Evolutionary conservation across 2,329 filamentous ascomycete species (phyloP).

Genomic region (Daldinia sp.): DNA sequence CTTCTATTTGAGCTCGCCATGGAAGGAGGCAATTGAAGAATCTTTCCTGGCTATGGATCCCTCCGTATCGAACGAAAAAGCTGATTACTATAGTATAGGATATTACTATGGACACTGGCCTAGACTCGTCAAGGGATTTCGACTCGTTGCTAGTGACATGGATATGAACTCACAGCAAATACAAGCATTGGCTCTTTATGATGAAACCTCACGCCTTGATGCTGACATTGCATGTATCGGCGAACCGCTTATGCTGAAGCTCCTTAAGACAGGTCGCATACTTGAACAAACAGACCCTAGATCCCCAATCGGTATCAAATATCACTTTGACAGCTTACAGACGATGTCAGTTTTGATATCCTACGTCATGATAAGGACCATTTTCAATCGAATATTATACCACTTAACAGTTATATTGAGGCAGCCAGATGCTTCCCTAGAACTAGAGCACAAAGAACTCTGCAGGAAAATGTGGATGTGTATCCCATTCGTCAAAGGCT

Average conservation of each 20-base stretch:
- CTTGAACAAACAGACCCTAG: constrained; percentile 15
- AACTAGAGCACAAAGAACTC: constrained; percentile 19
- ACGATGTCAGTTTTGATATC: constrained; percentile 23
- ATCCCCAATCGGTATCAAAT: constrained; percentile 21
- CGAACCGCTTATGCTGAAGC: constrained; percentile 19
- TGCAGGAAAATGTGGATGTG: constrained; percentile 34
- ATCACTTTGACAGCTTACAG: constrained; percentile 26
- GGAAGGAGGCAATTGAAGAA: constrained; percentile 21
- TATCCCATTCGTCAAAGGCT: constrained; percentile 25
- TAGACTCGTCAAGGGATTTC: constrained; percentile 13
- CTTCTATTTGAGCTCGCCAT: constrained; percentile 32
- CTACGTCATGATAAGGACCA: constrained; percentile 28
- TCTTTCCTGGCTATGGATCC: background rate
- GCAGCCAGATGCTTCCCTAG: constrained; percentile 7
- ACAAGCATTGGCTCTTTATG: constrained; percentile 17
- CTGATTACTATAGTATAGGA: constrained; percentile 25
- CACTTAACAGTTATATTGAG: constrained; percentile 11
- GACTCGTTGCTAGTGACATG: constrained; percentile 13
- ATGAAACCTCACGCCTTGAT: constrained; percentile 10
- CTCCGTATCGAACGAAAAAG: constrained; percentile 13
- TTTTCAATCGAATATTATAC: constrained; percentile 27
- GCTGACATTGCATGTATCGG: constrained; percentile 8
- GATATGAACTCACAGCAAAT: constrained; percentile 9
- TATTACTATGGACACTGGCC: constrained; percentile 35
- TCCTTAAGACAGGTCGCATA: background rate